Evolutionary conservation across 805 yeast genomes (phyloP), one percentile per base, ranked within the genome.

Genomic region (Ogataea ramenticola): DNA sequence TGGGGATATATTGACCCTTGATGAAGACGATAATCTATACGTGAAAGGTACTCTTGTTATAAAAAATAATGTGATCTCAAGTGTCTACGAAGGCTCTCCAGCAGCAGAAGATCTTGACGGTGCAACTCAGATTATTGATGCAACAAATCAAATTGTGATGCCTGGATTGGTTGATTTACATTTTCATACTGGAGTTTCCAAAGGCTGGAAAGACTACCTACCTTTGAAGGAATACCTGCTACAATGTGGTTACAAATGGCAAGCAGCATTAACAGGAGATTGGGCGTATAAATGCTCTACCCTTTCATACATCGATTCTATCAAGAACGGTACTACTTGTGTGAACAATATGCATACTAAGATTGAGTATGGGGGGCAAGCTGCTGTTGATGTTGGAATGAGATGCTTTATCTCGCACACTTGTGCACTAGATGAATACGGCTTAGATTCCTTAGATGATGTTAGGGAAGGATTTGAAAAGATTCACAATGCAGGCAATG

Each of bases 121-220:
- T 12, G 38, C 37, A n/a, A 41, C 37, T 34, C 19, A 32, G 19
- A 19, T 43, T 5, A 17, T 43, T 8, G 45, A 43, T 41, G 26
- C 34, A 9, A 43, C 45, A 16, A 42, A 43, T 27, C 31, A 43
- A 22, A 36, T 43, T 12, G 32, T 43, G 4, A 43, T 43, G 45
- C 45, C 45, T 6, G 45, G 45, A 30, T 34, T 43, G 33, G 45
- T 43, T 9, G 45, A 43, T 22, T n/a, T 43, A 29, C 45, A 43
- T 39, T 43, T 29, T 21, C 45, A 43, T 24, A 22, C 36, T 14
- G 43, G 42, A 3, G 38, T 43, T n/a, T 19, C 43, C 16, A 35
- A 40, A 14, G 47, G 45, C 4, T 44, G 43, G 43, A 41, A 44
- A 29, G 47, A 44, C 20, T 34, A 34, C 22, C 22, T 41, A 32